These are phyloP conservation scores for Salvia splendens DNA, from an alignment of 257 asterid species.

Conservation along the genomic window DNA sequence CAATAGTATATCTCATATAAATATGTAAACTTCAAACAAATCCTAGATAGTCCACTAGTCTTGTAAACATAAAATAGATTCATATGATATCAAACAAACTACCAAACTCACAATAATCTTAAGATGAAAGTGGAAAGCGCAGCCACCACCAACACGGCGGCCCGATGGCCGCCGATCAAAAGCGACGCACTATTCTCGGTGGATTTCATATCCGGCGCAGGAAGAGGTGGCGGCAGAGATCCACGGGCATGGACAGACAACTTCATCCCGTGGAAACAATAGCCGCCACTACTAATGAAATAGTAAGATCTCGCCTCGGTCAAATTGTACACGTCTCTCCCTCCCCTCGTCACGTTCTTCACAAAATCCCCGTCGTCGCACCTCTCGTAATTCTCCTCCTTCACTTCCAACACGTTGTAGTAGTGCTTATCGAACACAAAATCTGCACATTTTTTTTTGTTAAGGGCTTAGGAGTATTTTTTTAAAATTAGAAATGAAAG, in stretches of 20 bases:
- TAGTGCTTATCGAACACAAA: conserved; percentile 53
- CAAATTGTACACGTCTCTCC: conserved; percentile 58
- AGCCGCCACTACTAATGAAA: conserved; percentile 64
- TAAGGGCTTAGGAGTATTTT: no score
- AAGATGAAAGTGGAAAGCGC: conserved; percentile 5
- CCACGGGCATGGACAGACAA: conserved; percentile 45
- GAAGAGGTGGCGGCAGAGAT: conserved; percentile 12
- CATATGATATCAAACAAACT: not conserved
- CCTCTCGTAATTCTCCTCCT: conserved; percentile 45
- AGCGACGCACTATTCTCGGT: conserved; percentile 14
- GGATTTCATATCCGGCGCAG: not conserved
- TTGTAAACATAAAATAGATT: no score
- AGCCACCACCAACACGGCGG: not conserved
- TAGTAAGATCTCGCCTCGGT: conserved; percentile 49
- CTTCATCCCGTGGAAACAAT: conserved; percentile 60
- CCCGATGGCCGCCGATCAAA: not conserved
- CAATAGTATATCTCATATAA: no score
- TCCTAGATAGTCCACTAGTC: no score
- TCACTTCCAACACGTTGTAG: conserved; percentile 62
- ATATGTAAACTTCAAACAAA: no score
- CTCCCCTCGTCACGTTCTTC: conserved; percentile 55
- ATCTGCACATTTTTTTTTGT: no score
- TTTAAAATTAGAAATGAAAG: no score
- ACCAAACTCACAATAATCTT: conserved; percentile 8
- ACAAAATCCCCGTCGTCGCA: conserved; percentile 52